phyloP scores from a whole-genome alignment of 2,329 filamentous ascomycete genomes.

The Fusarium oligoseptatum region DNA sequence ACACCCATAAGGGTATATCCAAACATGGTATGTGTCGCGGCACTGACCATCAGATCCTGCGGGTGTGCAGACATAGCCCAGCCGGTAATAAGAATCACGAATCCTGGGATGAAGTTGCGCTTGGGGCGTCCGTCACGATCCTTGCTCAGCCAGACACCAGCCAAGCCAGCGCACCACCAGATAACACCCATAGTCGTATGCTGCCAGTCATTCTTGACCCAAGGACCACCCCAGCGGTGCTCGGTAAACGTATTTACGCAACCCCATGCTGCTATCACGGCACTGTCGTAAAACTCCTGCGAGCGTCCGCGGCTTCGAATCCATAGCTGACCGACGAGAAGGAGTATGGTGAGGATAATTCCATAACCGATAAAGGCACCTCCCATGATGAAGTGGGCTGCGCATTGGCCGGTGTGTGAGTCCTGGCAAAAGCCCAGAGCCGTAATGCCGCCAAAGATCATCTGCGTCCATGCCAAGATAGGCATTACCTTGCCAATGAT shows the following conservation, averaged over 20 bases:
- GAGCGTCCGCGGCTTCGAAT: constrained; percentile 84
- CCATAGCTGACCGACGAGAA: constrained; percentile 91
- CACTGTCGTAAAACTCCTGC: constrained; percentile 96
- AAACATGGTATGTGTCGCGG: constrained; percentile 89
- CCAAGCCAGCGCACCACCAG: constrained; percentile 95
- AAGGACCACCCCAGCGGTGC: constrained; percentile 89
- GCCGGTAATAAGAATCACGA: constrained; percentile 92
- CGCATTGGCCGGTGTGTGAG: constrained; percentile 91
- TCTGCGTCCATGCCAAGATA: constrained; percentile 89
- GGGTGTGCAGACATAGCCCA: constrained; percentile 96
- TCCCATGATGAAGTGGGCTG: constrained; percentile 99
- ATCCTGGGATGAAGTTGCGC: constrained; percentile 91
- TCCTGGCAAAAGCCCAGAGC: constrained; percentile 91
- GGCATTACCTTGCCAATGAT: constrained; percentile 90
- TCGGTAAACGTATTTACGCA: constrained; percentile 99
- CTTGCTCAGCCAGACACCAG: constrained; percentile 91
- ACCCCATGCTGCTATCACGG: constrained; percentile 93
- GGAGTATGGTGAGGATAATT: constrained; percentile 85
- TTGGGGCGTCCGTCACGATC: constrained; percentile 87
- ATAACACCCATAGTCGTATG: constrained; percentile 99
- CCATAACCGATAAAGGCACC: constrained; percentile 96
- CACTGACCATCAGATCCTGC: constrained; percentile 85
- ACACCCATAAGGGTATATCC: constrained; percentile 96
- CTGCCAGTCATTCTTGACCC: constrained; percentile 95
- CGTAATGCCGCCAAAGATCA: constrained; percentile 96